A percentile compares a stretch with the other conserved stretches of the same genome.
Conservation (phyloP, 2,329 filamentous ascomycete species). For the Fusarium algeriense region DNA sequence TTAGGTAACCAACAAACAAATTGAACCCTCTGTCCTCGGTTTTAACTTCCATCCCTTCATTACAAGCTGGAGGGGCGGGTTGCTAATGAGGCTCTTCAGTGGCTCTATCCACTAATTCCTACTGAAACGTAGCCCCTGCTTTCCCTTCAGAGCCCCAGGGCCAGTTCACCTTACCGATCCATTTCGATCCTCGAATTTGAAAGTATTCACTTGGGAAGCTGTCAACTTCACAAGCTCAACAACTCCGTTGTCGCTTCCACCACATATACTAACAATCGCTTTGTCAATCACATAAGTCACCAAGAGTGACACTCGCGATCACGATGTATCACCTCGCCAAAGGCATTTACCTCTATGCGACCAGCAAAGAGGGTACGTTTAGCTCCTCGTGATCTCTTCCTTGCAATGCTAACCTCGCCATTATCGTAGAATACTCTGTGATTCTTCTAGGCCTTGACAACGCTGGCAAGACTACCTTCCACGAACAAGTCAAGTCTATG, state of each 20-base stretch:
- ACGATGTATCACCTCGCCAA: slow-evolving; percentile 96
- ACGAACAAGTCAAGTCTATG: slow-evolving; percentile 93
- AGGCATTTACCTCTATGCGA: slow-evolving; percentile 93
- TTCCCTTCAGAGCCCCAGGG: not conserved
- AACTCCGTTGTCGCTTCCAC: slow-evolving; percentile 8
- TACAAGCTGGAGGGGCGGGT: slow-evolving; percentile 17
- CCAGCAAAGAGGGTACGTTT: slow-evolving; percentile 87
- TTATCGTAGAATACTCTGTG: slow-evolving; percentile 85
- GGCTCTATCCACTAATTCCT: slow-evolving; percentile 27
- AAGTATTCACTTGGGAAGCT: not conserved
- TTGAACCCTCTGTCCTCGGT: not conserved
- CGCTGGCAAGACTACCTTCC: slow-evolving; percentile 97
- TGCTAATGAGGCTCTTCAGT: slow-evolving; percentile 37
- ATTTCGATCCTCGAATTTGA: not conserved
- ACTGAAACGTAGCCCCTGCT: slow-evolving; percentile 10
- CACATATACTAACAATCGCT: not conserved
- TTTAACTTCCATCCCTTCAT: not conserved
- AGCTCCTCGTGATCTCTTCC: slow-evolving; percentile 32
- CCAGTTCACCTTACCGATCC: not conserved
- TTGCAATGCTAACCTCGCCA: slow-evolving; percentile 13
- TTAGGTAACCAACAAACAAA: not conserved
- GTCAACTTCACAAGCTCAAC: slow-evolving; percentile 8
- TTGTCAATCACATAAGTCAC: not conserved
- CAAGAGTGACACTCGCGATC: not conserved
- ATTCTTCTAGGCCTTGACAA: slow-evolving; percentile 98